Conservation (phyloP, 2,329 filamentous ascomycete species). For the Chalaropsis thielavioides region DNA sequence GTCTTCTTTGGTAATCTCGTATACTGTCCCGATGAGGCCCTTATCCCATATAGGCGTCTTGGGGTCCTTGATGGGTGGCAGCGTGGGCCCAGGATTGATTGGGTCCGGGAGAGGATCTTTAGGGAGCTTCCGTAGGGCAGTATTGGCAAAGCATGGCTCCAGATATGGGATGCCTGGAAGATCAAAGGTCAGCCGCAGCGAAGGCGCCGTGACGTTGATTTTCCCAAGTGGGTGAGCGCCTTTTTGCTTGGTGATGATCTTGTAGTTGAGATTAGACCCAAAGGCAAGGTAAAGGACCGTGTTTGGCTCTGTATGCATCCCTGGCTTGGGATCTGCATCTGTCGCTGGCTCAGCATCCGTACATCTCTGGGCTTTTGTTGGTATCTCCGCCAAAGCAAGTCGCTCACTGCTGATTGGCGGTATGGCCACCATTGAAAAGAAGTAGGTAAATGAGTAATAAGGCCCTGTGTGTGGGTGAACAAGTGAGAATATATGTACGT, state of each 20-base stretch:
- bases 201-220: slow-evolving; percentile 68
- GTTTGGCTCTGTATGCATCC: slow-evolving; percentile 11
- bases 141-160: slow-evolving; percentile 89
- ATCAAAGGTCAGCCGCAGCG: slow-evolving; percentile 67
- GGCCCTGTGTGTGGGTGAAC: not conserved
- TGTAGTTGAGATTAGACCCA: slow-evolving; percentile 70
- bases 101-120: slow-evolving; percentile 25
- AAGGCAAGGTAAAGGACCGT: slow-evolving; percentile 76
- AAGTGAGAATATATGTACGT: not conserved
- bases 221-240: slow-evolving; percentile 70
- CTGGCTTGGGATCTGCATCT: not conserved
- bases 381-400: slow-evolving; percentile 24
- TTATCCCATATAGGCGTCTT: slow-evolving; percentile 47
- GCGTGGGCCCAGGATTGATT: slow-evolving; percentile 14
- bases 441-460: not conserved
- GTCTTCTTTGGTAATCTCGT: slow-evolving; percentile 75
- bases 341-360: slow-evolving; percentile 15
- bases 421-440: not conserved
- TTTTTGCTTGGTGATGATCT: slow-evolving; percentile 65
- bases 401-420: slow-evolving; percentile 26
- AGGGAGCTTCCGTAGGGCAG: slow-evolving; percentile 43
- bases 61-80: slow-evolving; percentile 15
- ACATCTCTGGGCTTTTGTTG: slow-evolving; percentile 20
- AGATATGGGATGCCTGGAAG: slow-evolving; percentile 71
- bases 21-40: slow-evolving; percentile 81